Evolutionary conservation across 192 early-diverging fungal genomes (phyloP).

Genomic region (Coemansia erecta): DNA sequence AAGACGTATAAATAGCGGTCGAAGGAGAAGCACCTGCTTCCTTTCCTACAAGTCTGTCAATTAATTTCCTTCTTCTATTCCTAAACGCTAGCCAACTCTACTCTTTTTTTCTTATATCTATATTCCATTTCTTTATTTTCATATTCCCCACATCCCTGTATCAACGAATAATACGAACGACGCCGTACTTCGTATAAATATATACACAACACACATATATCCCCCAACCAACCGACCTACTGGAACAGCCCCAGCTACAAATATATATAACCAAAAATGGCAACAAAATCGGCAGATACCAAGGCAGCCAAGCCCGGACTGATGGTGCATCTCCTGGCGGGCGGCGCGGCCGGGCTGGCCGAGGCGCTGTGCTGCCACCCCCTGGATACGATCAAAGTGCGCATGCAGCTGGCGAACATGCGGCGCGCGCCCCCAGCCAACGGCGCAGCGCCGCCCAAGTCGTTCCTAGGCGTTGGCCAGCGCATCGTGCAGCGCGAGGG

Average conservation of each 20-base stretch:
- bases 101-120: not conserved
- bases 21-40: too few species aligned
- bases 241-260: constrained; percentile 11
- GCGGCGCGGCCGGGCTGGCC: constrained; percentile 87
- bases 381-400: constrained; percentile 96
- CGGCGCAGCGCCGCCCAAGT: constrained; percentile 25
- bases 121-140: not conserved
- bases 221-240: not conserved
- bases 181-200: not conserved
- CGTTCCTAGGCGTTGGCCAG: constrained; percentile 81
- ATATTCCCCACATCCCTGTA: not conserved
- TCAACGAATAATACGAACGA: not conserved
- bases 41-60: too few species aligned
- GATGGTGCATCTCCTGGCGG: constrained; percentile 78
- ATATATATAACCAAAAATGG: not conserved
- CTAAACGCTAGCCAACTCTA: not conserved
- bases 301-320: constrained; percentile 58
- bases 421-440: constrained; percentile 15
- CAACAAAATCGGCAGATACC: not conserved
- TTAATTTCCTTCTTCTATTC: not conserved
- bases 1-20: too few species aligned
- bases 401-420: constrained; percentile 86
- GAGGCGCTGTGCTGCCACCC: constrained; percentile 91
- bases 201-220: not conserved
- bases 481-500: constrained; percentile 87